Base-by-base conservation (phyloP, 2,329 filamentous ascomycete genomes). In the Orbilia blumenaviensis region DNA sequence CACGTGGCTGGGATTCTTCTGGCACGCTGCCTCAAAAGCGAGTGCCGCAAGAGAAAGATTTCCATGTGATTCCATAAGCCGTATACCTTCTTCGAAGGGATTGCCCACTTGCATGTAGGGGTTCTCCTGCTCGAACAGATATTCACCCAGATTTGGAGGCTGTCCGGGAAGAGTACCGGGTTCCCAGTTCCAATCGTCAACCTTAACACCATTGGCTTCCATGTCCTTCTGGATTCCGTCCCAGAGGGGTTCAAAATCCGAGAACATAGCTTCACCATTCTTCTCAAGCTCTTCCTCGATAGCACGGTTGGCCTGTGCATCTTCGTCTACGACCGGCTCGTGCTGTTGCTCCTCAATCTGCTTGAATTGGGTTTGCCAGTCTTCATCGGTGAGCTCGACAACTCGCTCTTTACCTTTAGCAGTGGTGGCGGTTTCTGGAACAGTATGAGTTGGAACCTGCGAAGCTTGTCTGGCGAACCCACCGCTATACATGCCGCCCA, bases 331-430 rank as follows among this genome's bases (percentile, higher is more conserved):
- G 80, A 84, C 78, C 27, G 83, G 82, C 77, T 86, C 83, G 80
- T 87, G 84, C 81, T 90, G 87, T 76, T 89, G 86, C 78, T 90
- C 84, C 82, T 94, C 92, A 82, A 97, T 90, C 83, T 95, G 89
- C 69, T 93, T 92, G 83, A 99, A 99, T 83, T 98, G 93, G 80
- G 93, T 92, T 84, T 98, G 94, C 95, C 95, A 98, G 81, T 96
- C 91, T 81, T 91, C 86, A 80, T 99, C 94, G 82, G 97, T 93
- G 23, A 98, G 88, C 84, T 98, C 95, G 10, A 98, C 90, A 84
- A 98, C 89, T 83, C 96, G 96, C 41, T 92, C 94, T 82, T 98
- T 98, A 73, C 91, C 92, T 83, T 93, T 91, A 58, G 84, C 85
- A 14, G 73, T 58, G 78, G 88, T 78, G 12, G 66, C 54, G 41